Percentiles rank a stretch among this genome's conserved stretches.
Evolutionary conservation across 2,329 filamentous ascomycete genomes (phyloP).

Genomic region (Dryadomyces quercus-mongolicae): DNA sequence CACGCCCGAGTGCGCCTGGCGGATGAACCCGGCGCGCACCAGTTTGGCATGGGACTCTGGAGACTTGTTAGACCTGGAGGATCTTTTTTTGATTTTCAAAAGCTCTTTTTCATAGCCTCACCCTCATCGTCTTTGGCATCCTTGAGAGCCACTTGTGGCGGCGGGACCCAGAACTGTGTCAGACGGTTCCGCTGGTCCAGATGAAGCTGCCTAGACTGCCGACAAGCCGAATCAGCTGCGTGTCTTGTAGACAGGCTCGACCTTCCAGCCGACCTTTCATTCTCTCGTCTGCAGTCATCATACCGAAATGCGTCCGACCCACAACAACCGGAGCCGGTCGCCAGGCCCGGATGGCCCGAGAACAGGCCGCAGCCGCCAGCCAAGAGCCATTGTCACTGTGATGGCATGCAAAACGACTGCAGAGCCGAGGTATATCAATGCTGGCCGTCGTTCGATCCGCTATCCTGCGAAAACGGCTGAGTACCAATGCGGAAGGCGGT

Average conservation of each 20-base stretch:
- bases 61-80: too few species aligned
- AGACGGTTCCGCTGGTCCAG: constrained; percentile 31
- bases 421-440: too few species aligned
- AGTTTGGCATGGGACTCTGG: constrained; percentile 55
- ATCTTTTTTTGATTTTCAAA: too few species aligned
- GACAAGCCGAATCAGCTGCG: background rate
- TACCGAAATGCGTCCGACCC: background rate
- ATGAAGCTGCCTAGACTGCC: constrained; percentile 9
- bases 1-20: constrained; percentile 73
- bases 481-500: constrained; percentile 10
- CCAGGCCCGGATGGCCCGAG: background rate
- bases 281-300: background rate
- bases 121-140: constrained; percentile 43
- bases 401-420: too few species aligned
- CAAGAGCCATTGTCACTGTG: constrained; percentile 1
- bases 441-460: background rate
- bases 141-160: constrained; percentile 42
- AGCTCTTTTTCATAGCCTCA: constrained; percentile 15
- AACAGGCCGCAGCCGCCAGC: background rate
- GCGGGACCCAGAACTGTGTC: constrained; percentile 71
- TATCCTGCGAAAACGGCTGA: background rate
- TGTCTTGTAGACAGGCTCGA: too few species aligned
- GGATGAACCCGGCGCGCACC: constrained; percentile 58
- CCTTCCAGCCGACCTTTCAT: background rate
- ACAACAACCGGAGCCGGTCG: background rate